Conservation (phyloP, 345 rosid genomes). For the Rhizophora mangle region DNA sequence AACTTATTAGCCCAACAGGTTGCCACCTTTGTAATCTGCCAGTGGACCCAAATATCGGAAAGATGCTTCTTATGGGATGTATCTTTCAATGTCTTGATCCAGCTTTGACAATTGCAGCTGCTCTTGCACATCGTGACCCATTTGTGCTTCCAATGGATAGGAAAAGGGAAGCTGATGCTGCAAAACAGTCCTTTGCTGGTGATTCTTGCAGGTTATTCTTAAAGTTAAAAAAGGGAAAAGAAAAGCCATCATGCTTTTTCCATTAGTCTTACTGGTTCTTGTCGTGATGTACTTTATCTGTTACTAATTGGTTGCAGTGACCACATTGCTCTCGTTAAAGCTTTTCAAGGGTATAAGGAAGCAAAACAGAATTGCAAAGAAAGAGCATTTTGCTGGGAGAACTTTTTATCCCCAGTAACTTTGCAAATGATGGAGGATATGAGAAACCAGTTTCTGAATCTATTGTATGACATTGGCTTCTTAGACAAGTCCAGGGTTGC, state of each 20-base stretch:
- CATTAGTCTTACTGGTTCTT: background rate
- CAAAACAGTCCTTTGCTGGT: conserved; percentile 84
- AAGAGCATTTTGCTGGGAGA: conserved; percentile 80
- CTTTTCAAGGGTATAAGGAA: conserved; percentile 76
- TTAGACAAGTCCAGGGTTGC: conserved; percentile 79
- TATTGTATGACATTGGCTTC: conserved; percentile 84
- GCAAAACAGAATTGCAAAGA: conserved; percentile 68
- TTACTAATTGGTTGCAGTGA: conserved; percentile 53
- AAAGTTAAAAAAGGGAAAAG: background rate
- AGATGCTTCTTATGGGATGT: conserved; percentile 95
- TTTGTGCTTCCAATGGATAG: conserved; percentile 82
- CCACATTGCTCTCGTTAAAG: conserved; percentile 92
- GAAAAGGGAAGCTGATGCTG: conserved; percentile 86
- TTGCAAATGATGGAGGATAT: conserved; percentile 91
- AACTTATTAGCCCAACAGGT: conserved; percentile 42
- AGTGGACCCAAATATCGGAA: conserved; percentile 88
- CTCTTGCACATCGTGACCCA: conserved; percentile 86
- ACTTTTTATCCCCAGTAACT: conserved; percentile 73
- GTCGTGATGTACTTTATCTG: too few species aligned
- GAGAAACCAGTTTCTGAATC: conserved; percentile 87
- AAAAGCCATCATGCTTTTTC: conserved; percentile 5
- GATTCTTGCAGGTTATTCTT: conserved; percentile 83
- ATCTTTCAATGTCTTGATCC: conserved; percentile 91
- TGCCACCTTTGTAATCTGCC: conserved; percentile 82
- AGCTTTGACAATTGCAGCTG: conserved; percentile 92